Conservation (phyloP, 768 basidiomycete species). For the Pisolithus microcarpus region DNA sequence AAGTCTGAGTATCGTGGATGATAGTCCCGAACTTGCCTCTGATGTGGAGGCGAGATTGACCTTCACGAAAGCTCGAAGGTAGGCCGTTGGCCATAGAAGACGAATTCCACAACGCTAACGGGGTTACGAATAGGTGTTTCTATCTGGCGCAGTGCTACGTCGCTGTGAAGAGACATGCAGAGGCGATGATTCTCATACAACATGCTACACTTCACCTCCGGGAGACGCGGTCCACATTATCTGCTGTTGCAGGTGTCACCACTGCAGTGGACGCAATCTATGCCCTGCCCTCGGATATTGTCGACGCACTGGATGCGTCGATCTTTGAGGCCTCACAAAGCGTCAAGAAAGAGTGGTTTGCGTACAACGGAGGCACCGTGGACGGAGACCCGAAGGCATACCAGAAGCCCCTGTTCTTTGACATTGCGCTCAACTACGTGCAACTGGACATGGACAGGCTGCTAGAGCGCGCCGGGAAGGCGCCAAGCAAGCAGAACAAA, state of each 20-base stretch:
- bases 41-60: constrained; percentile 72
- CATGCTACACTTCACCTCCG: constrained; percentile 69
- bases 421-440: constrained; percentile 90
- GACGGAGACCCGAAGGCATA: constrained; percentile 40
- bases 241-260: constrained; percentile 40
- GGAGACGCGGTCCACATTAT: constrained; percentile 53
- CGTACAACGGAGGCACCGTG: constrained; percentile 61
- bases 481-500: constrained; percentile 13
- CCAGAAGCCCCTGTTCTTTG: constrained; percentile 89
- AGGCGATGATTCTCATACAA: constrained; percentile 64
- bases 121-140: constrained; percentile 44
- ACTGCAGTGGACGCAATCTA: constrained; percentile 41
- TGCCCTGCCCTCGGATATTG: constrained; percentile 36
- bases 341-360: constrained; percentile 73
- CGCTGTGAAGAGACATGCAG: constrained; percentile 60
- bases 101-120: not conserved
- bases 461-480: constrained; percentile 62
- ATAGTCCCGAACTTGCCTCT: constrained; percentile 74
- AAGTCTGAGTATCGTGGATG: constrained; percentile 76
- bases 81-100: constrained; percentile 7
- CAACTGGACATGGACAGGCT: constrained; percentile 78
- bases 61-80: constrained; percentile 73
- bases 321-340: constrained; percentile 41
- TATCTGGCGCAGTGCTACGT: constrained; percentile 75
- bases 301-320: constrained; percentile 47